phyloP scores from a whole-genome alignment of 495 filamentous ascomycete species.

The Chaetomium cochliodes region DNA sequence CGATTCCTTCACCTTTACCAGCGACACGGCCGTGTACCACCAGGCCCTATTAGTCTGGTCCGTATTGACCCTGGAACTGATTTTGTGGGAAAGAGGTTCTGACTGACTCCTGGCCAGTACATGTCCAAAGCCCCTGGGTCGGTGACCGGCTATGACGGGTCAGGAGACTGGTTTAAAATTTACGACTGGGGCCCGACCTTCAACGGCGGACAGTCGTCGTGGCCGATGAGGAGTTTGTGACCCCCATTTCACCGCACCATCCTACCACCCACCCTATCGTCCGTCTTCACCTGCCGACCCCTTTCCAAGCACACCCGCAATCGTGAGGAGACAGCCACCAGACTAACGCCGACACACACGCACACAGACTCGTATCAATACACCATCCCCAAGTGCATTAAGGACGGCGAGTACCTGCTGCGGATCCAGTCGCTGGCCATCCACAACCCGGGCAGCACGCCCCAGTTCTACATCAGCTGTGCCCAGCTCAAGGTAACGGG shows the following conservation, averaged over 20 bases:
- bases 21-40: slow-evolving; percentile 57
- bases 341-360: neutral
- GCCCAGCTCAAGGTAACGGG: slow-evolving; percentile 42
- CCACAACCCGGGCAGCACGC: slow-evolving; percentile 55
- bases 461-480: slow-evolving; percentile 57
- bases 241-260: neutral
- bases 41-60: slow-evolving; percentile 53
- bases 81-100: neutral
- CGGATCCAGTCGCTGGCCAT: slow-evolving; percentile 61
- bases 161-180: slow-evolving; percentile 56
- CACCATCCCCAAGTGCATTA: slow-evolving; percentile 55
- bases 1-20: slow-evolving; percentile 50
- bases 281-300: too few relatives aligned
- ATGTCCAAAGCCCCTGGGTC: slow-evolving; percentile 54
- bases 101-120: slow-evolving; percentile 28
- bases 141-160: slow-evolving; percentile 48
- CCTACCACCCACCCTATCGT: neutral
- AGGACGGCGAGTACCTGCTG: slow-evolving; percentile 60
- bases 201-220: slow-evolving; percentile 35
- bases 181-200: slow-evolving; percentile 48
- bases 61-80: neutral
- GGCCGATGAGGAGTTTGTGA: slow-evolving; percentile 43
- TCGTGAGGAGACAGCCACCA: too few relatives aligned
- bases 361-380: slow-evolving; percentile 46
- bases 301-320: neutral